Evolutionary conservation across 768 basidiomycete genomes (phyloP), one percentile per base, ranked within the genome.

Genomic region (Mycena sanguinolenta): DNA sequence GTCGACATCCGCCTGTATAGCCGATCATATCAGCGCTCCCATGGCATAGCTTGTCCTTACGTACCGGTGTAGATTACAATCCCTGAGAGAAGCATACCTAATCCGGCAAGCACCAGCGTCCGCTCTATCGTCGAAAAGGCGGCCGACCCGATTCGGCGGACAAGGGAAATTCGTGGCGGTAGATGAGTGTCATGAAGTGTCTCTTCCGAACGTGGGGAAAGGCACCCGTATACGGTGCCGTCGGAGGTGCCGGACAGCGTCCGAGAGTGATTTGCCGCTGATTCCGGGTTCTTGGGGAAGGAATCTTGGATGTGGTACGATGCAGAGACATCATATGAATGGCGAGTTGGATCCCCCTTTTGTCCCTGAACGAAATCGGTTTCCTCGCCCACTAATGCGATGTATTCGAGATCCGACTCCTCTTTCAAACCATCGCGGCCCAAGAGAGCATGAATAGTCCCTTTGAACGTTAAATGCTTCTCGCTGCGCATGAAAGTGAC

Each of bases 41-140:
- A n/a, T 16, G 16, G 30, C 34, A 34, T 39, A 54, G 1, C 14
- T 46, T 53, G 28, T 17, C 17, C 7, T 14, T 4, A 75, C 81
- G 50, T 64, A 85, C 86, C 97, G 1, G 94, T 92, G 79, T 97
- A 99, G 9, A 91, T 84, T 14, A 91, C 89, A 38, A 95, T 85
- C 0, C 97, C 97, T 1, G 88, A 86, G 28, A 95, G 72, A 17
- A 91, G 69, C 76, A 91, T 86, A 32, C 83, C 86, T 61, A 92
- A 91, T 4, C 88, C 97, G 19, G 92, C 89, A 54, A 96, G 82
- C 16, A 98, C 87, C 12, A 96, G 85, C 14, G 76, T 74, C 39
- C 93, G 83, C 77, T 96, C 92, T 14, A 87, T 65, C 4, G 87
- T 84, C 2, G 84, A 85, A 65, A 91, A 92, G 3, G 78, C 78